Percentiles rank a stretch among this genome's conserved stretches.
These are phyloP conservation scores for Urtica urens DNA, from an alignment of 306 rosid genomes.

Conservation along the genomic window DNA sequence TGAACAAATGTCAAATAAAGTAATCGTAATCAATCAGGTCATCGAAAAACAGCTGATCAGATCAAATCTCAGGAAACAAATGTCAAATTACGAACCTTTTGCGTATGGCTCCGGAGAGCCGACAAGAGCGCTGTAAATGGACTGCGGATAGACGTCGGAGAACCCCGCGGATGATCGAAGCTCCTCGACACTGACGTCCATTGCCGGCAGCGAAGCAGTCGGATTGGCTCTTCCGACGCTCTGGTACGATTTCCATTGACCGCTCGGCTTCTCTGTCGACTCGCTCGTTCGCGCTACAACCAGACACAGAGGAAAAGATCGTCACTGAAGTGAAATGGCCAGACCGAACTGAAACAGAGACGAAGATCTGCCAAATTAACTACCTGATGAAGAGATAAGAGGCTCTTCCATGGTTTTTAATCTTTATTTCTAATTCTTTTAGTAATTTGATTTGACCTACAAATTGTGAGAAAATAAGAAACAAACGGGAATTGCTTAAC, in stretches of 20 bases:
- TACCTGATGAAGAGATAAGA: constrained; percentile 39
- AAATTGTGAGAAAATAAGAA: background rate
- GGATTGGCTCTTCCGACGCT: constrained; percentile 51
- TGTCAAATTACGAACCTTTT: constrained; percentile 28
- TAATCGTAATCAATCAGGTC: too few species aligned
- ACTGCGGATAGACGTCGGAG: constrained; percentile 65
- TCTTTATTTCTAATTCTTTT: background rate
- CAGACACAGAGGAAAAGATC: background rate
- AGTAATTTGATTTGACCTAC: background rate
- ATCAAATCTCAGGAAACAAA: too few species aligned
- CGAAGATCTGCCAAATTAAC: background rate
- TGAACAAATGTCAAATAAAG: too few species aligned
- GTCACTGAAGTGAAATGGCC: background rate
- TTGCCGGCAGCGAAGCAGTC: constrained; percentile 50
- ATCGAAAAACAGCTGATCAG: too few species aligned
- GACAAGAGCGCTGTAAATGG: constrained; percentile 63
- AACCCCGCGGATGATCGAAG: constrained; percentile 69
- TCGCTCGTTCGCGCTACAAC: constrained; percentile 37
- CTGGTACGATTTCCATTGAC: constrained; percentile 59
- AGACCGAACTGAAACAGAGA: constrained; percentile 10
- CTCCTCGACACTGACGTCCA: constrained; percentile 81
- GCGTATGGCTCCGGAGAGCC: constrained; percentile 50
- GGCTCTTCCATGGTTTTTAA: constrained; percentile 48
- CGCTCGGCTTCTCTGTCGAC: constrained; percentile 41
- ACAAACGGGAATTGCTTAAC: constrained; percentile 15